These are phyloP conservation scores for Cylindrotheca closterium DNA, from an alignment of 108 stramenopile species.

Conservation along the genomic window DNA sequence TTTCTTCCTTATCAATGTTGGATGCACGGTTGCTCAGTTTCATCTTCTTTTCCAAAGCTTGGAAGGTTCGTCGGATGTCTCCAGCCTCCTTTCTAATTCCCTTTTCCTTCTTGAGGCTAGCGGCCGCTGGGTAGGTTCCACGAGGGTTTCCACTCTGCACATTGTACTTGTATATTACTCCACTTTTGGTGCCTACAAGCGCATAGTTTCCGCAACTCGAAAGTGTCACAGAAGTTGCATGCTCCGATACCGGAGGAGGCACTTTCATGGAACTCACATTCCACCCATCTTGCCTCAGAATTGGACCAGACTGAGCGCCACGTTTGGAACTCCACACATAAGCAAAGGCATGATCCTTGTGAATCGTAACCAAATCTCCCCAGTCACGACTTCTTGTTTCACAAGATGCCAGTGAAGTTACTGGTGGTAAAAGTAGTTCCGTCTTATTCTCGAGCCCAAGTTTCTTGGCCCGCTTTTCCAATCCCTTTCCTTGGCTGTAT, in stretches of 20 bases:
- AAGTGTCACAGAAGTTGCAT: conserved; percentile 77
- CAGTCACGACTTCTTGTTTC: conserved; percentile 75
- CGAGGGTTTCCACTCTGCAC: conserved; percentile 89
- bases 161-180: conserved; percentile 93
- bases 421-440: conserved; percentile 69
- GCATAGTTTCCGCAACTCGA: conserved; percentile 88
- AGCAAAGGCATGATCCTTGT: conserved; percentile 79
- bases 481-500: conserved; percentile 81
- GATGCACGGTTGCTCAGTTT: conserved; percentile 64
- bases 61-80: conserved; percentile 66
- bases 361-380: conserved; percentile 90
- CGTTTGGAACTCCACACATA: conserved; percentile 84
- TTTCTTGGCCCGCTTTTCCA: conserved; percentile 68
- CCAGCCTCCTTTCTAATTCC: conserved; percentile 41
- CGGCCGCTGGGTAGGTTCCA: conserved; percentile 72
- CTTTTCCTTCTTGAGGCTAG: conserved; percentile 13
- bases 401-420: conserved; percentile 59
- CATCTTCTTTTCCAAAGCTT: conserved; percentile 69
- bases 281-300: conserved; percentile 77
- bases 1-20: conserved; percentile 66
- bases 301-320: conserved; percentile 78
- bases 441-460: conserved; percentile 56
- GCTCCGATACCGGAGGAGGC: conserved; percentile 56
- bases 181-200: conserved; percentile 92
- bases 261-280: conserved; percentile 84